These are phyloP conservation scores for Leccinum idahoense DNA, from an alignment of 1,284 basidiomycete species.

Conservation along the genomic window DNA sequence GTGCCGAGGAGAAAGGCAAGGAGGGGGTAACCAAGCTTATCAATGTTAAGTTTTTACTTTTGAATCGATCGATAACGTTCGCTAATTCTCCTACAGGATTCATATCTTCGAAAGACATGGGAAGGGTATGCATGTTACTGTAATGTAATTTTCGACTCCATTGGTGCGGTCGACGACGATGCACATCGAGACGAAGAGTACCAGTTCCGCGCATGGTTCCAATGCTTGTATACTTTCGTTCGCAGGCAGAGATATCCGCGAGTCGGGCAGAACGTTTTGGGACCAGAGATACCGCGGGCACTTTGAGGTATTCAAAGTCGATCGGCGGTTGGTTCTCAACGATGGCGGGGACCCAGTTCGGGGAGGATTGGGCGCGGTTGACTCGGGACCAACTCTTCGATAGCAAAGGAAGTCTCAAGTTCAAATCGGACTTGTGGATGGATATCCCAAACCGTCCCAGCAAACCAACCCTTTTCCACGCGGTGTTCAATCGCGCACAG, in stretches of 20 bases:
- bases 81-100: constrained; percentile 37
- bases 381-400: constrained; percentile 79
- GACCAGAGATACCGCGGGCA: constrained; percentile 79
- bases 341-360: constrained; percentile 83
- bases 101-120: constrained; percentile 61
- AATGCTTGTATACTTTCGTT: constrained; percentile 57
- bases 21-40: constrained; percentile 31
- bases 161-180: constrained; percentile 74
- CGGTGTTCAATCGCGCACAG: too few relatives aligned
- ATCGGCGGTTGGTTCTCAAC: constrained; percentile 75
- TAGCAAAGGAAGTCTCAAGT: constrained; percentile 75
- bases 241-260: constrained; percentile 58
- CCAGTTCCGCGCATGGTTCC: constrained; percentile 75
- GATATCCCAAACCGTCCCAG: constrained; percentile 47
- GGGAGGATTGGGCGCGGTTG: constrained; percentile 79
- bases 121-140: constrained; percentile 48
- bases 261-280: constrained; percentile 76
- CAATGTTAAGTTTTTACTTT: constrained; percentile 12
- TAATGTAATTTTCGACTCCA: constrained; percentile 57
- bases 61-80: too few relatives aligned
- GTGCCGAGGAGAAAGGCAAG: constrained; percentile 39
- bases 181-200: constrained; percentile 63
- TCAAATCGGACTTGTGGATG: constrained; percentile 87
- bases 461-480: too few relatives aligned
- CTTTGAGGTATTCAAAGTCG: constrained; percentile 77